Percentiles rank a stretch among this genome's conserved stretches.
Evolutionary conservation across 306 rosid species (phyloP).

Genomic region (Fragaria iinumae): DNA sequence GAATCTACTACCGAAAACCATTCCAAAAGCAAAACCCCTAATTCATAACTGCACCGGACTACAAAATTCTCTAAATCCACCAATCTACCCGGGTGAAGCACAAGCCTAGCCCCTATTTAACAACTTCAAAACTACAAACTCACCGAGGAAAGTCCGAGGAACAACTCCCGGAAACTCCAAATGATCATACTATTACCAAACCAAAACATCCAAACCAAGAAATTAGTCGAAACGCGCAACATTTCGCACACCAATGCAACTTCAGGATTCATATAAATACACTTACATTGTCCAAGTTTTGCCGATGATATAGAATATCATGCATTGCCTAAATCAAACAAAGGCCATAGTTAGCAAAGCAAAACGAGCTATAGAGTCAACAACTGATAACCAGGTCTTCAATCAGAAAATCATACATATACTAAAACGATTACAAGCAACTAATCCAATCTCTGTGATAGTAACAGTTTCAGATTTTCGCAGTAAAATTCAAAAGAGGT

Average conservation of each 20-base stretch:
- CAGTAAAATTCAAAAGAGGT: background rate
- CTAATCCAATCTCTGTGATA: background rate
- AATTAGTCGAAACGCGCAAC: conserved; percentile 11
- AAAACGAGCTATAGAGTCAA: background rate
- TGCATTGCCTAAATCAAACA: conserved; percentile 64
- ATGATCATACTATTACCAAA: conserved; percentile 72
- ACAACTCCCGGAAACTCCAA: conserved; percentile 90
- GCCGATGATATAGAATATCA: conserved; percentile 68
- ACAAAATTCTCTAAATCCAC: background rate
- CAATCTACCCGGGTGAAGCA: background rate
- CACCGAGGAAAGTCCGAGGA: conserved; percentile 89
- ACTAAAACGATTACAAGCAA: background rate
- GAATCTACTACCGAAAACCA: background rate
- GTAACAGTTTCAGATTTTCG: background rate
- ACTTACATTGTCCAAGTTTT: conserved; percentile 61
- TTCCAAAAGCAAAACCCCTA: background rate
- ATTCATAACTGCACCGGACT: background rate
- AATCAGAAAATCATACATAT: background rate
- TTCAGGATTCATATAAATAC: background rate
- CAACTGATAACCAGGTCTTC: background rate
- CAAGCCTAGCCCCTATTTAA: background rate
- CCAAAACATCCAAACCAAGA: conserved; percentile 10
- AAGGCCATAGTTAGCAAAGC: conserved; percentile 14
- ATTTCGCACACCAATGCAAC: conserved; percentile 16
- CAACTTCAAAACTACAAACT: conserved; percentile 4